These are phyloP conservation scores for Hyaloperonospora brassicae DNA, from an alignment of 352 stramenopile genomes.

Conservation along the genomic window DNA sequence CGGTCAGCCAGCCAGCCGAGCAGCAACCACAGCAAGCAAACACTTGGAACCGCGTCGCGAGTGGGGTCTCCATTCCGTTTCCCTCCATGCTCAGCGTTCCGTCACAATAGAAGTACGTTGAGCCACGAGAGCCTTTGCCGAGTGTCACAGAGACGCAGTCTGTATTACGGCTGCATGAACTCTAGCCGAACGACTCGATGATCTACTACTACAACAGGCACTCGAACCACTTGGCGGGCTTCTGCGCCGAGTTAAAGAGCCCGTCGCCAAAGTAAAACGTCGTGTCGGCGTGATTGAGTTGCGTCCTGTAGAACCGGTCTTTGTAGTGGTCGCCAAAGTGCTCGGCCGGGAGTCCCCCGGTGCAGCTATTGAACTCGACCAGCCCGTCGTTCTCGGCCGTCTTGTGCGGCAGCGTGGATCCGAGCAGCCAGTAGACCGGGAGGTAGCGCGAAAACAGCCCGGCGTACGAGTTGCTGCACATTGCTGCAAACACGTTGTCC, in stretches of 20 bases:
- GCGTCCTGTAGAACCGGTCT: slow-evolving; percentile 45
- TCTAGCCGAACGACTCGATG: too few relatives aligned
- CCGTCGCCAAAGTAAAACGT: slow-evolving; percentile 54
- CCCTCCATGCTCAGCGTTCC: too few relatives aligned
- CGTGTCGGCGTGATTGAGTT: slow-evolving; percentile 61
- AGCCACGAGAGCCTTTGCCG: too few relatives aligned
- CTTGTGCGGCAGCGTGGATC: slow-evolving; percentile 27
- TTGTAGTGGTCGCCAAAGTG: slow-evolving; percentile 36
- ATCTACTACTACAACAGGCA: slow-evolving; percentile 39
- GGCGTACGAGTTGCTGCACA: slow-evolving; percentile 35
- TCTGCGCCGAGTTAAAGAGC: slow-evolving; percentile 37
- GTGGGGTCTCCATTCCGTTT: too few relatives aligned
- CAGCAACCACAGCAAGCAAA: too few relatives aligned
- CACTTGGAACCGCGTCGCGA: too few relatives aligned
- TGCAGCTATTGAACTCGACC: slow-evolving; percentile 56
- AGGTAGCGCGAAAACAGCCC: slow-evolving; percentile 36
- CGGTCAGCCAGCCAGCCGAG: too few relatives aligned
- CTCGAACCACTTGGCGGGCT: slow-evolving; percentile 66
- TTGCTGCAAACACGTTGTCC: slow-evolving; percentile 24
- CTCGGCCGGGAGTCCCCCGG: slow-evolving; percentile 23
- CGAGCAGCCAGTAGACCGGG: slow-evolving; percentile 22
- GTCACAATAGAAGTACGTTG: too few relatives aligned
- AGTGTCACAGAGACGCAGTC: too few relatives aligned
- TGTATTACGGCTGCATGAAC: too few relatives aligned
- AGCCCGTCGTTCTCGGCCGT: slow-evolving; percentile 33